phyloP scores from a whole-genome alignment of 2,329 filamentous ascomycete genomes.

The Gnomoniopsis sp. region DNA sequence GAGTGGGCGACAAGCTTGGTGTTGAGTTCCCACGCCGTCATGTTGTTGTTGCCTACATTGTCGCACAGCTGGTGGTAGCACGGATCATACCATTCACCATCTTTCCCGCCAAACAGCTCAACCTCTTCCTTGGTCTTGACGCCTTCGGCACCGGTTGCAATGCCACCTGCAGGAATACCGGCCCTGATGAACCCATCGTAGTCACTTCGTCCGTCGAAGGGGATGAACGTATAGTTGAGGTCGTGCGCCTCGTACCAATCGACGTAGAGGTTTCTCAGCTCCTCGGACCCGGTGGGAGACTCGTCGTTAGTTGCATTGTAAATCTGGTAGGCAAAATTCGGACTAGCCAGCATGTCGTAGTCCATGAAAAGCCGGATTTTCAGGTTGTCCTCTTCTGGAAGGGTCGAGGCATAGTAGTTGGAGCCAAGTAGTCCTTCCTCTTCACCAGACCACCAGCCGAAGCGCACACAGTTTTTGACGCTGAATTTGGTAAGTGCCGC shows the following conservation, averaged over 20 bases:
- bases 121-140: conserved; percentile 68
- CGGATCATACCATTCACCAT: conserved; percentile 56
- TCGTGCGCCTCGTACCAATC: conserved; percentile 62
- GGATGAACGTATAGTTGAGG: conserved; percentile 65
- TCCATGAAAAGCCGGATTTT: conserved; percentile 66
- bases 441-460: conserved; percentile 66
- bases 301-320: conserved; percentile 70
- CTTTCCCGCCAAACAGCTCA: conserved; percentile 66
- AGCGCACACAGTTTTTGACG: conserved; percentile 64
- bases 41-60: conserved; percentile 53
- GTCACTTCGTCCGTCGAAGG: conserved; percentile 76
- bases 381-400: conserved; percentile 55
- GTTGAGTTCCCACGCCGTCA: conserved; percentile 59
- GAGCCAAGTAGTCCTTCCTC: conserved; percentile 65
- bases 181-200: conserved; percentile 73
- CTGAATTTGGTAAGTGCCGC: conserved; percentile 53
- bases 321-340: conserved; percentile 64
- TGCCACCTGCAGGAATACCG: conserved; percentile 70
- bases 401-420: conserved; percentile 55
- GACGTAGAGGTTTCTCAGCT: conserved; percentile 65
- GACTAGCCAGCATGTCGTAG: conserved; percentile 67
- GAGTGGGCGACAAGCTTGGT: conserved; percentile 37
- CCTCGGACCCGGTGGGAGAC: conserved; percentile 67
- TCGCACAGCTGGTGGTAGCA: conserved; percentile 64
- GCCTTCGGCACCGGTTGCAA: conserved; percentile 75